These are phyloP conservation scores for Grosmannia serpens DNA, from an alignment of 2,329 filamentous ascomycete species.

Conservation along the genomic window DNA sequence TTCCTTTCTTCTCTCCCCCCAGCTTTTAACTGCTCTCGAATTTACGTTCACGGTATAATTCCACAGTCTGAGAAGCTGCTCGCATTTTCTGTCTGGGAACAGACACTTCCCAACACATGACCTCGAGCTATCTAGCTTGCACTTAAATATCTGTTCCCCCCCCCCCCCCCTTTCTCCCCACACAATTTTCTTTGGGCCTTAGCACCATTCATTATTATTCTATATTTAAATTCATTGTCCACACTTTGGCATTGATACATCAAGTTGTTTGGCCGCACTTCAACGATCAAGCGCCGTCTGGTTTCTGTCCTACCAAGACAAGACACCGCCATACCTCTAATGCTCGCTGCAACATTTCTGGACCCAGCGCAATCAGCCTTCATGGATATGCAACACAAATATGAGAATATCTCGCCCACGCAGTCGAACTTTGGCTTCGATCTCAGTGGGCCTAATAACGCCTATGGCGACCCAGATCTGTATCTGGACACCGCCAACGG, in stretches of 20 bases:
- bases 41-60: slow-evolving; percentile 5
- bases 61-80: neutral
- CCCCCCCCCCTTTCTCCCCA: neutral
- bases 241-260: no score
- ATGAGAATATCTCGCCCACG: neutral
- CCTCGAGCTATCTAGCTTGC: neutral
- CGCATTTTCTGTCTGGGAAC: neutral
- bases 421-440: neutral
- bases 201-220: no score
- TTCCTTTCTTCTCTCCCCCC: neutral
- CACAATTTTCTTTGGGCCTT: no score
- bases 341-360: neutral
- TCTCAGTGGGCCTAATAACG: neutral
- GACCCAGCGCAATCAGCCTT: no score
- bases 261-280: no score
- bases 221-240: no score
- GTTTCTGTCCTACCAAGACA: neutral
- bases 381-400: neutral
- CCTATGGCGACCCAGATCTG: slow-evolving; percentile 19
- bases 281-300: neutral
- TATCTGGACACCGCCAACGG: slow-evolving; percentile 18
- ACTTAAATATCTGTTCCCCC: neutral
- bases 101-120: neutral
- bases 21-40: slow-evolving; percentile 5
- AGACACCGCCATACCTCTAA: no score